Conservation (phyloP, 75 land plant genomes). For the Picea glauca region DNA sequence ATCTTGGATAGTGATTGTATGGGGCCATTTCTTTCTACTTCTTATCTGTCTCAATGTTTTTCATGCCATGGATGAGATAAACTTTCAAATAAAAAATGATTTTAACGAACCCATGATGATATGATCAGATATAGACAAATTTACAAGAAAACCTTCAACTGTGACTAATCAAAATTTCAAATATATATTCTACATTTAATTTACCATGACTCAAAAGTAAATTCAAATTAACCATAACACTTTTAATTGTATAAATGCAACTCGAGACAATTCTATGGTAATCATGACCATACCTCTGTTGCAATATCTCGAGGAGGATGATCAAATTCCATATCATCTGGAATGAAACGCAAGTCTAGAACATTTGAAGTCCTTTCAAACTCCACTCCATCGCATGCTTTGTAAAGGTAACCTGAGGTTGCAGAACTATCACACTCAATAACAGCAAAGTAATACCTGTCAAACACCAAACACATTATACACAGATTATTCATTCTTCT, state of each 20-base stretch:
- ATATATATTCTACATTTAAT: neutral
- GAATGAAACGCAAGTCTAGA: conserved; percentile 84
- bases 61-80: neutral
- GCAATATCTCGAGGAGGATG: conserved; percentile 76
- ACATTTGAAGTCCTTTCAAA: conserved; percentile 71
- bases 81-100: neutral
- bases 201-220: conserved; percentile 1
- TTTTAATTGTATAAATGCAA: neutral
- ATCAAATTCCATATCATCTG: conserved; percentile 77
- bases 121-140: neutral
- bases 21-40: neutral
- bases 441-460: conserved; percentile 86
- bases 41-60: neutral
- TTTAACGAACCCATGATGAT: neutral
- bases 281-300: conserved; percentile 50
- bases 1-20: neutral
- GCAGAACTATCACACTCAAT: conserved; percentile 76
- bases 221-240: neutral
- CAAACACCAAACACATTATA: neutral
- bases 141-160: neutral
- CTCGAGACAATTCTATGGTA: neutral
- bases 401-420: conserved; percentile 78
- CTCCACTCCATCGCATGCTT: conserved; percentile 81
- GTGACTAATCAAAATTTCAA: neutral
- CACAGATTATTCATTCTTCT: neutral